Base-by-base conservation (phyloP, 139 green algal genomes). In the Zygnema cylindricum region DNA sequence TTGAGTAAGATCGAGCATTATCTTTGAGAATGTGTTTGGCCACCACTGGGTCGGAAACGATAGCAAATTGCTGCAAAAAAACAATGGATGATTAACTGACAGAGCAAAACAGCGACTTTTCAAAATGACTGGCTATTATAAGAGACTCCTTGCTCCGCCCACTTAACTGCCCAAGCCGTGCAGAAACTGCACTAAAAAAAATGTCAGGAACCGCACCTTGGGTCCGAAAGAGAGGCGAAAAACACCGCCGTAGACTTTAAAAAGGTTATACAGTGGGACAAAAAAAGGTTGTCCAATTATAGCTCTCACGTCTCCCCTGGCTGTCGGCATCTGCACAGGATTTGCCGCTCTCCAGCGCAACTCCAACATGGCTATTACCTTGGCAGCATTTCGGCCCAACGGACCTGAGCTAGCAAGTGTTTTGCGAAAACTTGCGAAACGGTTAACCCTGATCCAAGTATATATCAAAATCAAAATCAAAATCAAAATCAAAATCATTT, bases 221-320 rank as follows among this genome's bases (percentile, higher is more conserved):
- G 97, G 97, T 0, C 97, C 97, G 91, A 99, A 99, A 39, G 91
- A 94, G 0, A 99, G 94, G 1, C 94, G 90, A 94, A 99, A 99
- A 43, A 98, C 94, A 40, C 94, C 93, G 1, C 94, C 94, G 81
- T 96, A 95, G 55, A 90, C 87, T 49, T 82, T 89, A 86, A 96
- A 98, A 25, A 98, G 94, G 36, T 95, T 95, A 94, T 96, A 98
- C 32, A 99, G 93, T 33, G 96, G 95, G 1, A 98, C 91, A 85
- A 99, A 99, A n/a, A 98, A 95, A 1, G 97, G 97, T 93, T 98
- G 93, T 0, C 94, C 97, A 49, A 99, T 92, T 35, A 98, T 97
- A 86, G 98, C 94, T 0, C 96, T 93, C 43, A 98, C 95, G 92
- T 98, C 96, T 0, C 95, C 96, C 0, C 63, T 91, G 30, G 95